Percentiles rank a stretch among this genome's conserved stretches.
These are phyloP conservation scores for Prunus padus DNA, from an alignment of 306 rosid species.

Conservation along the genomic window DNA sequence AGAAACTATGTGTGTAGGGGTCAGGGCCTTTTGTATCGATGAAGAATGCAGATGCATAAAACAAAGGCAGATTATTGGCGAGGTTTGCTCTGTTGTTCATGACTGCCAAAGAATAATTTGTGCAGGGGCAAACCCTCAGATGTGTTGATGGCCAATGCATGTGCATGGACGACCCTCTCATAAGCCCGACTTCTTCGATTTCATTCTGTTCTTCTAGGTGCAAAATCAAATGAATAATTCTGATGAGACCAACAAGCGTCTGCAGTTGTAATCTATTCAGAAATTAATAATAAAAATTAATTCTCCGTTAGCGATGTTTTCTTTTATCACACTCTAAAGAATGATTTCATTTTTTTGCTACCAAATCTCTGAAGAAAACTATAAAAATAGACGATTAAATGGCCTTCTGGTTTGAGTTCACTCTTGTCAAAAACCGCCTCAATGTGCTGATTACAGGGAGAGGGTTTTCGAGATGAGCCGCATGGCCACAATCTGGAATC, in stretches of 20 bases:
- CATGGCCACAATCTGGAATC: constrained; percentile 79
- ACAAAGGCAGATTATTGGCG: too few relatives aligned
- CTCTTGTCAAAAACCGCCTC: constrained; percentile 46
- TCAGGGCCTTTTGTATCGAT: neutral
- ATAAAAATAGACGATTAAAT: neutral
- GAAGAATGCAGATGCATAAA: neutral
- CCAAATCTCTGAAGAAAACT: neutral
- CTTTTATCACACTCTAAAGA: too few relatives aligned
- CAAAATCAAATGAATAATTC: too few relatives aligned
- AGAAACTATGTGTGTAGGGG: neutral
- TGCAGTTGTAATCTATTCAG: neutral
- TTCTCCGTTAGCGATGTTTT: neutral
- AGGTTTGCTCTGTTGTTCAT: too few relatives aligned
- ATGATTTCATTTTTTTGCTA: too few relatives aligned
- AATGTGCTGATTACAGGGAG: constrained; percentile 62
- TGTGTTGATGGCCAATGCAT: neutral
- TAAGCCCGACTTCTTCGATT: neutral
- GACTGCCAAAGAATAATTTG: too few relatives aligned
- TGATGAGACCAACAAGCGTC: too few relatives aligned
- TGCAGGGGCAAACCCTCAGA: too few relatives aligned
- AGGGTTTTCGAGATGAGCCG: constrained; percentile 90
- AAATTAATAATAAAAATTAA: too few relatives aligned
- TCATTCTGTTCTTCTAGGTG: neutral
- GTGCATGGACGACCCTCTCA: neutral
- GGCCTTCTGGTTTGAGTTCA: constrained; percentile 15